A percentile compares a stretch with the other conserved stretches of the same genome.
phyloP scores from a whole-genome alignment of 306 rosid genomes.

The Senna tora region DNA sequence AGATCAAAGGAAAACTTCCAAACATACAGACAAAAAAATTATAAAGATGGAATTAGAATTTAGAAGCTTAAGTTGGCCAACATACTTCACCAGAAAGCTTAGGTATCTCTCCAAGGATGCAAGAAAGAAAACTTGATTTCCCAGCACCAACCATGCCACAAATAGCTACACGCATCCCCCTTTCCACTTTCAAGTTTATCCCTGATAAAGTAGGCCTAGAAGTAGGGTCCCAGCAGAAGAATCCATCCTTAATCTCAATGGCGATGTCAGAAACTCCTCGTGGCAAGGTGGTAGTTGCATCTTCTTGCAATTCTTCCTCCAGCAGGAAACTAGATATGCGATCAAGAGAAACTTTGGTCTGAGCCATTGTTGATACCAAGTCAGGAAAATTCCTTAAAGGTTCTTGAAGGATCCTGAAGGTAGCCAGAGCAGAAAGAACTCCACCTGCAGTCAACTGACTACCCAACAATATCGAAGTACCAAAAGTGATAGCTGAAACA shows the following conservation, averaged over 20 bases:
- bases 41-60: constrained; percentile 40
- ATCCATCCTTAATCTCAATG: constrained; percentile 79
- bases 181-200: constrained; percentile 76
- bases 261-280: constrained; percentile 70
- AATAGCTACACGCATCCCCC: constrained; percentile 92
- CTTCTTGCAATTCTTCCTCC: constrained; percentile 94
- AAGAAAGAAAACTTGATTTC: constrained; percentile 94
- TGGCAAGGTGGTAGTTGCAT: constrained; percentile 82
- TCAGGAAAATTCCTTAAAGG: constrained; percentile 98
- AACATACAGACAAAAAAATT: constrained; percentile 18
- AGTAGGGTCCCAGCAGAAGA: constrained; percentile 83
- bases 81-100: constrained; percentile 93
- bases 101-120: constrained; percentile 96
- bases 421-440: constrained; percentile 98
- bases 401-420: constrained; percentile 99
- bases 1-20: constrained; percentile 14
- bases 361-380: constrained; percentile 98
- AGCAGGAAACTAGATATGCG: constrained; percentile 83
- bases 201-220: constrained; percentile 84
- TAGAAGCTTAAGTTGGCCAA: constrained; percentile 38
- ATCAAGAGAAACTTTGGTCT: constrained; percentile 99
- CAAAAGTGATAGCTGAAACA: constrained; percentile 95
- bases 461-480: constrained; percentile 83
- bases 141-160: constrained; percentile 98
- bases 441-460: constrained; percentile 85